phyloP scores from a whole-genome alignment of 345 rosid genomes.

The Eucalyptus erythrocorys region DNA sequence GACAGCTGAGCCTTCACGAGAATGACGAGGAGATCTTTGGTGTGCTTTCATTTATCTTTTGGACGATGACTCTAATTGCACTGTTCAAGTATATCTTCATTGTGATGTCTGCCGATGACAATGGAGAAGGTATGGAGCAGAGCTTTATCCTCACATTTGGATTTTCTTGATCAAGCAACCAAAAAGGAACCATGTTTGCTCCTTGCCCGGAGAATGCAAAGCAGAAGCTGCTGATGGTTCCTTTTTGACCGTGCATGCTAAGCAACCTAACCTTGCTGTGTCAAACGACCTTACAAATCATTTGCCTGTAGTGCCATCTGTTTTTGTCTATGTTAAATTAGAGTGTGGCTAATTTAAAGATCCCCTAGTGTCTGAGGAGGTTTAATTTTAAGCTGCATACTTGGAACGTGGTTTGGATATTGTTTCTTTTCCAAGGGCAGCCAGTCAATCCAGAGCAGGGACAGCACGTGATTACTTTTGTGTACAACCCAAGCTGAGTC shows the following conservation, averaged over 20 bases:
- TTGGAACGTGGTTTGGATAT: background rate
- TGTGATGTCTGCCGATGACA: conserved; percentile 66
- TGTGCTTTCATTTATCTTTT: conserved; percentile 77
- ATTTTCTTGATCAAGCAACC: background rate
- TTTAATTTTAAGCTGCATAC: background rate
- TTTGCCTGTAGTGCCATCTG: background rate
- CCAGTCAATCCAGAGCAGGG: background rate
- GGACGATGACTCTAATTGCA: conserved; percentile 77
- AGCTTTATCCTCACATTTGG: background rate
- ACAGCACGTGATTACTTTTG: background rate
- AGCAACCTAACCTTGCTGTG: background rate
- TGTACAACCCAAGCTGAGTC: background rate
- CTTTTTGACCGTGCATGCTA: background rate
- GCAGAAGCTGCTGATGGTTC: background rate
- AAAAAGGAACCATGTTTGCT: background rate
- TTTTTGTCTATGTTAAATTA: background rate
- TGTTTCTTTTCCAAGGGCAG: background rate
- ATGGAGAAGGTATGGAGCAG: conserved; percentile 66
- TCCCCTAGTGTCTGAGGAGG: background rate
- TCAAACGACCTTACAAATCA: background rate
- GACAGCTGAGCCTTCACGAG: conserved; percentile 61
- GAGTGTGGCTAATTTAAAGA: background rate
- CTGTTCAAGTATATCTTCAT: conserved; percentile 63
- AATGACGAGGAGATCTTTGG: conserved; percentile 74
- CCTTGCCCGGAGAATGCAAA: background rate